Conservation (phyloP, 225 moss, liverwort and hornwort genomes). For the Neckera pumila region DNA sequence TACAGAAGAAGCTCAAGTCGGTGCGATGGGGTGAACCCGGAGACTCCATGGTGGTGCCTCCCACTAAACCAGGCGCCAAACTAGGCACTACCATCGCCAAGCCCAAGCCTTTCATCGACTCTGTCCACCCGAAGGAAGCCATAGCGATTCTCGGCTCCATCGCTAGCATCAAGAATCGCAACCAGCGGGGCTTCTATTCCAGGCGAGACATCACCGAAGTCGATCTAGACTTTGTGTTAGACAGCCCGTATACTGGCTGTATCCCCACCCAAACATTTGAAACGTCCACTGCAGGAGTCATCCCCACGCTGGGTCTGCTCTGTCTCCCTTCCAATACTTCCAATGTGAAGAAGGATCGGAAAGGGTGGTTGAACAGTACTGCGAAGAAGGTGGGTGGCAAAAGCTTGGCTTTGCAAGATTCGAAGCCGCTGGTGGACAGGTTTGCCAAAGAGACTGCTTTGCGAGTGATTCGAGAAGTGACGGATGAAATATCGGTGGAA, state of each 20-base stretch:
- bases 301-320: neutral
- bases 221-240: neutral
- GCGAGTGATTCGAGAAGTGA: slow-evolving; percentile 27
- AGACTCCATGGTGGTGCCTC: neutral
- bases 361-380: neutral
- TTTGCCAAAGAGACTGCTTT: slow-evolving; percentile 17
- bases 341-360: slow-evolving; percentile 3
- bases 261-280: neutral
- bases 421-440: slow-evolving; percentile 22
- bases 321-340: neutral
- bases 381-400: neutral
- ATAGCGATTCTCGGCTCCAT: slow-evolving; percentile 28
- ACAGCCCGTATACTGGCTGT: neutral
- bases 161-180: slow-evolving; percentile 23
- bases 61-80: neutral
- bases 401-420: neutral
- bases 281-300: neutral
- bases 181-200: neutral
- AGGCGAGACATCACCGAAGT: neutral
- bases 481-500: neutral
- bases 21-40: slow-evolving; percentile 6
- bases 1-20: slow-evolving; percentile 23
- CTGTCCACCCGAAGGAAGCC: slow-evolving; percentile 4
- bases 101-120: neutral
- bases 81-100: neutral